These are phyloP conservation scores for Cryptosporidium viatorum DNA, from an alignment of 169 alveolate genomes.

Conservation along the genomic window DNA sequence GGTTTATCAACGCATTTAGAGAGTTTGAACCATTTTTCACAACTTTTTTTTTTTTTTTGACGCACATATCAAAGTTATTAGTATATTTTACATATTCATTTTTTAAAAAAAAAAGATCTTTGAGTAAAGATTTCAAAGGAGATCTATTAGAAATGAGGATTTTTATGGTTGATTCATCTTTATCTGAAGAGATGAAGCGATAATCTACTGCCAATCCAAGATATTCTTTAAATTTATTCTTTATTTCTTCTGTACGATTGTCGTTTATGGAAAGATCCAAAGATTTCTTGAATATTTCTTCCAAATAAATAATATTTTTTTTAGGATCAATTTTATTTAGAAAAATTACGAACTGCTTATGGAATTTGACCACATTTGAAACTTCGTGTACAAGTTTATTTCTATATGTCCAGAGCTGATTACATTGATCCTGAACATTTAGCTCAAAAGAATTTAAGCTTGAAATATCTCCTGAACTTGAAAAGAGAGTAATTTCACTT, in stretches of 20 bases:
- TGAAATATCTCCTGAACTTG: background rate
- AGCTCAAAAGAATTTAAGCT: background rate
- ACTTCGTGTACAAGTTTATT: conserved; percentile 16
- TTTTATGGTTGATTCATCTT: conserved; percentile 2
- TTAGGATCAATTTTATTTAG: background rate
- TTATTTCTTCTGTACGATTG: background rate
- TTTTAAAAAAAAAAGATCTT: conserved; percentile 2
- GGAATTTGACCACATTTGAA: conserved; percentile 16
- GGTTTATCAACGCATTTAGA: conserved; percentile 12
- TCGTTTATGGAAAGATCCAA: background rate
- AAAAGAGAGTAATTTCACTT: conserved; percentile 4
- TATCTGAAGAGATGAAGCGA: conserved; percentile 3
- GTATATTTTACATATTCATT: conserved; percentile 28
- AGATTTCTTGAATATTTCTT: conserved; percentile 39
- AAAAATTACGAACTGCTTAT: conserved; percentile 25
- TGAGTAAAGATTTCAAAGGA: background rate
- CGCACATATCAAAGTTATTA: conserved; percentile 16
- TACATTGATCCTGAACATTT: conserved; percentile 44
- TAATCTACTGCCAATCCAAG: conserved; percentile 4
- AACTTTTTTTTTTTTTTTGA: conserved; percentile 19
- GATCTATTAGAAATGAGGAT: conserved; percentile 2
- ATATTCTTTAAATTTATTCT: conserved; percentile 15
- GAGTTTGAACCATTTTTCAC: conserved; percentile 5
- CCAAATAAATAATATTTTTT: background rate
- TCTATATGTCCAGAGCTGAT: conserved; percentile 51